Conservation (phyloP, 345 rosid species). For the Lumnitzera littorea region DNA sequence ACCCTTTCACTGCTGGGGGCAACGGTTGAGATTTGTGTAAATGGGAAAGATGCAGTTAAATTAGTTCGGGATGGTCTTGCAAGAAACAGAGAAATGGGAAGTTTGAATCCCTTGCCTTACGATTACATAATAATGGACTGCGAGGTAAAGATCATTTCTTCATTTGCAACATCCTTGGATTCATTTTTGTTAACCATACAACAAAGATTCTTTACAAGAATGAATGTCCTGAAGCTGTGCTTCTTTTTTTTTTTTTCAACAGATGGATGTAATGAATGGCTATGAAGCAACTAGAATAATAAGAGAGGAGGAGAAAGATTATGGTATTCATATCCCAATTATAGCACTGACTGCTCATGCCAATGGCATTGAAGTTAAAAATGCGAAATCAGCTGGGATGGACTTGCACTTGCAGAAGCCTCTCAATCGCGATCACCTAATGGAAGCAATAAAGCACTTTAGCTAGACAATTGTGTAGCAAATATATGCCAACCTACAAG, state of each 20-base stretch:
- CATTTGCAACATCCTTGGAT: background rate
- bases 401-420: conserved; percentile 47
- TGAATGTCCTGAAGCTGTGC: too few relatives aligned
- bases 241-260: background rate
- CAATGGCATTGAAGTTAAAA: conserved; percentile 25
- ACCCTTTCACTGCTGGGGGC: conserved; percentile 44
- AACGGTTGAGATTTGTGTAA: conserved; percentile 28
- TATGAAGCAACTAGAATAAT: conserved; percentile 57
- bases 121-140: conserved; percentile 84
- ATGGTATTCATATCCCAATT: conserved; percentile 52
- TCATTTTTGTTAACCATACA: too few relatives aligned
- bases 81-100: conserved; percentile 14
- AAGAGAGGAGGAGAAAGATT: conserved; percentile 39
- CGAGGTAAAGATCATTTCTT: conserved; percentile 33
- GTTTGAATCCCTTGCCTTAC: conserved; percentile 24
- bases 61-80: conserved; percentile 26
- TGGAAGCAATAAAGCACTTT: conserved; percentile 19
- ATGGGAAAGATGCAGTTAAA: conserved; percentile 50
- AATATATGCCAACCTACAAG: too few relatives aligned
- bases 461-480: too few relatives aligned
- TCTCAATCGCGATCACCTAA: conserved; percentile 15
- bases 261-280: conserved; percentile 83
- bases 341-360: conserved; percentile 65
- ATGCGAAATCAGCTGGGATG: conserved; percentile 47
- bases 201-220: too few relatives aligned